Conservation (phyloP, 805 yeast genomes). For the Wickerhamomyces queroliae region DNA sequence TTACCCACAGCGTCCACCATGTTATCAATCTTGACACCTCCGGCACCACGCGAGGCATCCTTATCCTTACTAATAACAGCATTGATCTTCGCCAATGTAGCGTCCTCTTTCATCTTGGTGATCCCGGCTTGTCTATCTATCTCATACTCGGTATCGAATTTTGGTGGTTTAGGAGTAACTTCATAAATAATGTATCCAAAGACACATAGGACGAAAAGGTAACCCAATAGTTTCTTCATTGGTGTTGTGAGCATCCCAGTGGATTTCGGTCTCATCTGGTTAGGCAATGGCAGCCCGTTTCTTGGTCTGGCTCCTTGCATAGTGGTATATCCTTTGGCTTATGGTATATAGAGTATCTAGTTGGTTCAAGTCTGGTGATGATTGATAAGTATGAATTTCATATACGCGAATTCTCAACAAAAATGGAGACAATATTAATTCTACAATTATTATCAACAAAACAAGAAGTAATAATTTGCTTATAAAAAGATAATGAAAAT, state of each 20-base stretch:
- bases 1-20: background rate
- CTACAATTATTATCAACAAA: no score
- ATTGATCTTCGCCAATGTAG: background rate
- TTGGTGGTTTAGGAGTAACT: conserved; percentile 19
- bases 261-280: conserved; percentile 25
- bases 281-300: conserved; percentile 39
- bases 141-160: conserved; percentile 22
- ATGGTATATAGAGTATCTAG: no score
- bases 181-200: conserved; percentile 28
- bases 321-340: background rate
- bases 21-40: background rate
- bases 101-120: background rate
- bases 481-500: no score
- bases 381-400: no score
- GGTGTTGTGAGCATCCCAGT: conserved; percentile 37
- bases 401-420: no score
- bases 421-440: no score
- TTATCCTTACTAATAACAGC: background rate
- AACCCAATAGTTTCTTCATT: conserved; percentile 37
- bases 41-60: background rate
- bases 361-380: no score
- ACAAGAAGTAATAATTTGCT: no score
- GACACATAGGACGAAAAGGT: conserved; percentile 27
- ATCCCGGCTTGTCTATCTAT: background rate
- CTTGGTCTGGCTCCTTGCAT: conserved; percentile 28